Evolutionary conservation across 2,329 filamentous ascomycete species (phyloP).

Genomic region (Ascochyta koolunga): DNA sequence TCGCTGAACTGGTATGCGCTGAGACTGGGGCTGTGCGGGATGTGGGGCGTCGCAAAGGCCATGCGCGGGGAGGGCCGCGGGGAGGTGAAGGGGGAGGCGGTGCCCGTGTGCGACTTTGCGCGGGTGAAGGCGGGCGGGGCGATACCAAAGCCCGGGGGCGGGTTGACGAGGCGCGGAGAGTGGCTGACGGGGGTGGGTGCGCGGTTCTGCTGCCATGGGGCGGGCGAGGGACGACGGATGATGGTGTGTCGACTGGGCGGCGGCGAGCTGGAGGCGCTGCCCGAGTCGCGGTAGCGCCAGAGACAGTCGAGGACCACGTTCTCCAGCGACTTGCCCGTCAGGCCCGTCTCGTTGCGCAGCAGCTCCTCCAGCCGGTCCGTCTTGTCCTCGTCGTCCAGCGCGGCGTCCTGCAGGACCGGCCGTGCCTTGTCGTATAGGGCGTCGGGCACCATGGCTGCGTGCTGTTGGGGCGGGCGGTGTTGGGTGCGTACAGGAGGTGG

Average conservation of each 20-base stretch:
- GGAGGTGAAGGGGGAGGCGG: constrained; percentile 89
- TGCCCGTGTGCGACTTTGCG: constrained; percentile 68
- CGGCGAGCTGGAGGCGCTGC: constrained; percentile 71
- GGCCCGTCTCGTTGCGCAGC: constrained; percentile 75
- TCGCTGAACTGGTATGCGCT: constrained; percentile 97
- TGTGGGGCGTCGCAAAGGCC: constrained; percentile 84
- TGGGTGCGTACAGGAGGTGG: constrained; percentile 7
- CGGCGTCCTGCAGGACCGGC: constrained; percentile 81
- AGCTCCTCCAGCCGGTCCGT: constrained; percentile 89
- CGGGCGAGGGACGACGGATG: constrained; percentile 87
- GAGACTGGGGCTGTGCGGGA: constrained; percentile 90
- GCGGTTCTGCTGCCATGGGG: constrained; percentile 83
- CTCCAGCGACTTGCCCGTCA: constrained; percentile 79
- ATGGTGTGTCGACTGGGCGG: constrained; percentile 87
- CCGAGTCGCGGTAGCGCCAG: constrained; percentile 78
- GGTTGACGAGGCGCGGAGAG: constrained; percentile 80
- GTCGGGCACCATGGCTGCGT: constrained; percentile 80
- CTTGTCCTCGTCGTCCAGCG: constrained; percentile 92
- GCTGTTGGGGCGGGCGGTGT: constrained; percentile 9
- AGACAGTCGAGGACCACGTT: constrained; percentile 89
- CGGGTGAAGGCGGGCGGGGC: constrained; percentile 78
- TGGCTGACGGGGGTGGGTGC: constrained; percentile 79
- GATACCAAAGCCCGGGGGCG: constrained; percentile 76
- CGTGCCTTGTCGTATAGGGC: constrained; percentile 90
- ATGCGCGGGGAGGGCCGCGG: constrained; percentile 91